Evolutionary conservation across 1,284 basidiomycete genomes (phyloP).

Genomic region (Pisolithus thermaeus): DNA sequence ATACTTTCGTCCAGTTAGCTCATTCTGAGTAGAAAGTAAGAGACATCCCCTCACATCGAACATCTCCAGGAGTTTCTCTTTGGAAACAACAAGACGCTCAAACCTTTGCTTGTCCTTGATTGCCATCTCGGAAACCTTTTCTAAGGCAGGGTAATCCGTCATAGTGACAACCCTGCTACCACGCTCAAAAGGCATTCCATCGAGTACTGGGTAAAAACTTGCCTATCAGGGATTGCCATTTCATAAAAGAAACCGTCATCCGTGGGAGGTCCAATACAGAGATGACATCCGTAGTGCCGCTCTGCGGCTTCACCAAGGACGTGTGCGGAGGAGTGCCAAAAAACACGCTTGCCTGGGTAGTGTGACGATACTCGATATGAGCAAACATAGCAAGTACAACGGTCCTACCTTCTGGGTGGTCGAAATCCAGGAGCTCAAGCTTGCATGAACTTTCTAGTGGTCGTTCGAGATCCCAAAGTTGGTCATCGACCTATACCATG

Average conservation of each 20-base stretch:
- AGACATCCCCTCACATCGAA: conserved; percentile 64
- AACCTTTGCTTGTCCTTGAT: conserved; percentile 98
- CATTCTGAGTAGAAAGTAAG: not conserved
- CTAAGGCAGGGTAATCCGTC: conserved; percentile 84
- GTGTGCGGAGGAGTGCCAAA: conserved; percentile 99
- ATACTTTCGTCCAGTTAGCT: conserved; percentile 54
- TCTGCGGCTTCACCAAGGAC: conserved; percentile 98
- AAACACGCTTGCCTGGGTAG: conserved; percentile 79
- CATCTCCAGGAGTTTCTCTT: conserved; percentile 95
- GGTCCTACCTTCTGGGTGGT: conserved; percentile 79
- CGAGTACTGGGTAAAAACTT: conserved; percentile 8
- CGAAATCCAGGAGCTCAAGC: conserved; percentile 90
- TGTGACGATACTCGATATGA: conserved; percentile 1
- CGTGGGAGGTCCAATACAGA: conserved; percentile 96
- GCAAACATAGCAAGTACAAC: not conserved
- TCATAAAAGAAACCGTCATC: conserved; percentile 99
- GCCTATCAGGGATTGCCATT: conserved; percentile 81
- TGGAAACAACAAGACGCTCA: conserved; percentile 89
- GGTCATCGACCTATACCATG: conserved; percentile 66
- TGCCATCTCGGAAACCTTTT: conserved; percentile 83
- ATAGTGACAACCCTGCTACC: conserved; percentile 62
- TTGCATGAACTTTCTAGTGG: conserved; percentile 82
- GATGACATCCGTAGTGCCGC: conserved; percentile 94
- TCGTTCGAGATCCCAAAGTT: conserved; percentile 93
- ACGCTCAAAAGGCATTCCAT: not conserved